Percentiles rank a stretch among this genome's conserved stretches.
These are phyloP conservation scores for Phytophthora ramorum DNA, from an alignment of 352 stramenopile species.

Conservation along the genomic window DNA sequence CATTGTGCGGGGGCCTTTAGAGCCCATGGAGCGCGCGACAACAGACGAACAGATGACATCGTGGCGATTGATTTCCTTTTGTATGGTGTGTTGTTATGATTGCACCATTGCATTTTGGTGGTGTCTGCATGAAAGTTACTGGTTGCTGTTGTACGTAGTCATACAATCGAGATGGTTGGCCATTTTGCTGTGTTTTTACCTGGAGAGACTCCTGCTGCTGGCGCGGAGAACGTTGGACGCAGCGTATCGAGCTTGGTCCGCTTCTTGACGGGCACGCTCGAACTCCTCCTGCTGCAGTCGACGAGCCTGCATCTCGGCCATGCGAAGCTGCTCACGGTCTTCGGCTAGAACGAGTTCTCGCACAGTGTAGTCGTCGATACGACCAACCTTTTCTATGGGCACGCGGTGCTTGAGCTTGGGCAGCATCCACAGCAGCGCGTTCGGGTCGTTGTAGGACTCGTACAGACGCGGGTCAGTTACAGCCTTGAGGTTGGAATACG, in stretches of 20 bases:
- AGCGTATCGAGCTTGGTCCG: constrained; percentile 29
- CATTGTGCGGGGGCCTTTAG: not conserved
- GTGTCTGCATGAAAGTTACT: not conserved
- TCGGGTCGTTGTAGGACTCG: constrained; percentile 85
- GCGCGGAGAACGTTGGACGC: constrained; percentile 31
- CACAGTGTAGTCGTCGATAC: constrained; percentile 87
- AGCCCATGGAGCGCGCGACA: not conserved
- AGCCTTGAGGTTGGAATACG: constrained; percentile 79
- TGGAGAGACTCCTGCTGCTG: constrained; percentile 37
- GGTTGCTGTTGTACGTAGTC: constrained; percentile 8
- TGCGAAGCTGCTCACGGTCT: constrained; percentile 75
- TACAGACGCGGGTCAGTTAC: constrained; percentile 70
- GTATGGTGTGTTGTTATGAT: constrained; percentile 17
- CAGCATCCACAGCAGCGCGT: constrained; percentile 80
- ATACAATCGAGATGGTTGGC: constrained; percentile 16
- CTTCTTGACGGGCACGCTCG: constrained; percentile 45
- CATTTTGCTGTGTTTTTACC: constrained; percentile 20
- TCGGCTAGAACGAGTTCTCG: constrained; percentile 79
- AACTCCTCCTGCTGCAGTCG: constrained; percentile 77
- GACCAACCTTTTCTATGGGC: constrained; percentile 74
- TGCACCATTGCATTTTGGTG: constrained; percentile 15
- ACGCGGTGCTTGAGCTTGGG: constrained; percentile 86
- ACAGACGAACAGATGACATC: not conserved
- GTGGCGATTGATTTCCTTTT: not conserved
- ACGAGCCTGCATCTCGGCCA: constrained; percentile 67